Evolutionary conservation across 805 yeast genomes (phyloP).

Genomic region (Nematodospora valgi): DNA sequence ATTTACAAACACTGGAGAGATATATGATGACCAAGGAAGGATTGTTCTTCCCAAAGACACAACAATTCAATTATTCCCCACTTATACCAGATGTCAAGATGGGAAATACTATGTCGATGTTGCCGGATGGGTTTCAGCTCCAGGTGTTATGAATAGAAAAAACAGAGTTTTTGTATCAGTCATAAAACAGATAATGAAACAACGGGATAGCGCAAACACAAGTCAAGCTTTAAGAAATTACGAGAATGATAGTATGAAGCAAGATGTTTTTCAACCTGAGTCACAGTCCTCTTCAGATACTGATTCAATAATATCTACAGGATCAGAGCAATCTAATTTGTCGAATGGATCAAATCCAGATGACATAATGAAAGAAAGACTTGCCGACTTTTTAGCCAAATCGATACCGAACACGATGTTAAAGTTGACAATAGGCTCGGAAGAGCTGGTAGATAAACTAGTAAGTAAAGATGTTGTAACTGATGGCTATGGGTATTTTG

Average conservation of each 20-base stretch:
- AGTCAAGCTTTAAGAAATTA: slow-evolving; percentile 21
- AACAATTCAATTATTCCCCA: slow-evolving; percentile 47
- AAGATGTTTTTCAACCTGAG: slow-evolving; percentile 20
- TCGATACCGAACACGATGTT: slow-evolving; percentile 58
- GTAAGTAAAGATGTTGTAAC: slow-evolving; percentile 39
- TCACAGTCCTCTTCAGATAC: slow-evolving; percentile 15
- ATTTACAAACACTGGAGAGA: slow-evolving; percentile 19
- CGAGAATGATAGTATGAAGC: slow-evolving; percentile 25
- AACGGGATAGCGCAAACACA: slow-evolving; percentile 11
- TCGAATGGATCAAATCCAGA: slow-evolving; percentile 24
- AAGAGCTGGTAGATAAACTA: slow-evolving; percentile 21
- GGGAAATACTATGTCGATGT: slow-evolving; percentile 49
- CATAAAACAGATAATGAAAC: slow-evolving; percentile 62
- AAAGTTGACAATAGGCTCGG: slow-evolving; percentile 54
- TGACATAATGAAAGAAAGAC: slow-evolving; percentile 55
- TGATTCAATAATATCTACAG: slow-evolving; percentile 17
- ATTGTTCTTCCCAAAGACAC: slow-evolving; percentile 54
- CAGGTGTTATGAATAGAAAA: slow-evolving; percentile 68
- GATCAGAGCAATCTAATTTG: background rate
- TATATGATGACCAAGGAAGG: slow-evolving; percentile 26
- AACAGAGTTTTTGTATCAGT: slow-evolving; percentile 66
- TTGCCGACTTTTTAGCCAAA: slow-evolving; percentile 67
- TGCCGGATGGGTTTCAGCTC: slow-evolving; percentile 69
- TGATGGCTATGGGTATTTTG: slow-evolving; percentile 67
- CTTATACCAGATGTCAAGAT: slow-evolving; percentile 28